Conservation (phyloP, 1,139 yeast genomes). For the Diutina siamensis region DNA sequence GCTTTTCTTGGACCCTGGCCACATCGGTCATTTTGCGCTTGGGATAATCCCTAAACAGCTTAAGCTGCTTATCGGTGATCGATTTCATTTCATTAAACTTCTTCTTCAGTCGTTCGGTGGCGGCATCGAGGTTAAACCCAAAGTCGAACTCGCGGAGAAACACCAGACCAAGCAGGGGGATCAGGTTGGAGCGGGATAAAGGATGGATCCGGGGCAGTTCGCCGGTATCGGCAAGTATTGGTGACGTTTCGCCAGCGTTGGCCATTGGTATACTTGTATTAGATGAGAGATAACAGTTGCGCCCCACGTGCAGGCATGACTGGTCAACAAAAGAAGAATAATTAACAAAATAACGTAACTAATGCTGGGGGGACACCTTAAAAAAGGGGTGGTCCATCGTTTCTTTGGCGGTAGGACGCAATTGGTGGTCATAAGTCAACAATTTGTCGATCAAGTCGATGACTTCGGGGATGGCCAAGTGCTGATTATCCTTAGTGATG, state of each 20-base stretch:
- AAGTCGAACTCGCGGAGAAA: conserved; percentile 34
- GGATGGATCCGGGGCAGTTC: background rate
- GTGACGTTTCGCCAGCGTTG: too few relatives aligned
- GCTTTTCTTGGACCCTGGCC: conserved; percentile 21
- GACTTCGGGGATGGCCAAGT: conserved; percentile 48
- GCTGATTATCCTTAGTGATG: conserved; percentile 38
- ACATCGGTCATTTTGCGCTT: conserved; percentile 13
- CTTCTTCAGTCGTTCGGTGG: conserved; percentile 25
- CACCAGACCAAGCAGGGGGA: conserved; percentile 27
- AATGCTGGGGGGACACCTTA: background rate
- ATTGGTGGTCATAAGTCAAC: conserved; percentile 61
- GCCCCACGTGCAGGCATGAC: background rate
- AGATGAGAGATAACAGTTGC: too few relatives aligned
- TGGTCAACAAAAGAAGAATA: background rate
- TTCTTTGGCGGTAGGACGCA: conserved; percentile 64
- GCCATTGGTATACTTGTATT: too few relatives aligned
- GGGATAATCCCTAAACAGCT: conserved; percentile 14
- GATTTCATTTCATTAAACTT: conserved; percentile 24
- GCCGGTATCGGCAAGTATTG: background rate
- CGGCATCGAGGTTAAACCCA: conserved; percentile 29
- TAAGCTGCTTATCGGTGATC: conserved; percentile 24
- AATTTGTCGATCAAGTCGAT: conserved; percentile 56
- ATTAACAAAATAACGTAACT: background rate
- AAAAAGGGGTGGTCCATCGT: conserved; percentile 51
- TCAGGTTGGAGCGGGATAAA: conserved; percentile 9